phyloP scores from a whole-genome alignment of 768 basidiomycete species.

The Rossbeevera mucosa region DNA sequence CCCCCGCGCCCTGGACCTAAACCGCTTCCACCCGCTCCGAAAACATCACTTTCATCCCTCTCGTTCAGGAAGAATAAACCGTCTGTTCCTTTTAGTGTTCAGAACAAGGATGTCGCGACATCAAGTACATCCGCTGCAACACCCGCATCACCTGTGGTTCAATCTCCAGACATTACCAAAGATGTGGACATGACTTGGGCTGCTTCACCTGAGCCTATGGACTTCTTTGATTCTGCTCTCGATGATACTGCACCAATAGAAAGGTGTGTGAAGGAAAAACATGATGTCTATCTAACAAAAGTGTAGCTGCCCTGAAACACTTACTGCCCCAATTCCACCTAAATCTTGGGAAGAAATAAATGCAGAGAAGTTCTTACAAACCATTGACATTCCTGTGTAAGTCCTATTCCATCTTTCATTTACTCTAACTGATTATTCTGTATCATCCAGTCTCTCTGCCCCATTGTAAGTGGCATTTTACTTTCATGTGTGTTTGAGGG shows the following conservation, averaged over 20 bases:
- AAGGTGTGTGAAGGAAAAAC: slow-evolving; percentile 11
- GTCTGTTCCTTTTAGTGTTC: slow-evolving; percentile 1
- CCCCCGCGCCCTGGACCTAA: slow-evolving; percentile 34
- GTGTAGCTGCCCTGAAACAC: slow-evolving; percentile 1
- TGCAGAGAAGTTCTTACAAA: slow-evolving; percentile 25
- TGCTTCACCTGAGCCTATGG: slow-evolving; percentile 21
- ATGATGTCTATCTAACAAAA: neutral
- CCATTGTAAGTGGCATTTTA: slow-evolving; percentile 21
- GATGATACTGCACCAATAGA: slow-evolving; percentile 6
- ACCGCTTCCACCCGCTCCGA: slow-evolving; percentile 20
- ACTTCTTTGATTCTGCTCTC: slow-evolving; percentile 9
- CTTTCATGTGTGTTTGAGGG: neutral
- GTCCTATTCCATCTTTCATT: neutral
- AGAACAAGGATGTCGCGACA: slow-evolving; percentile 11
- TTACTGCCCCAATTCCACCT: slow-evolving; percentile 8
- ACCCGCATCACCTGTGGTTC: slow-evolving; percentile 12
- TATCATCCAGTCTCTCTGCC: slow-evolving; percentile 16
- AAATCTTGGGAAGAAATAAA: slow-evolving; percentile 20
- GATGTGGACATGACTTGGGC: neutral
- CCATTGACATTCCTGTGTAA: slow-evolving; percentile 24
- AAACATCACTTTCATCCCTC: slow-evolving; percentile 29
- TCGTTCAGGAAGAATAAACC: slow-evolving; percentile 43
- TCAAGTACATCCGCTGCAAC: neutral
- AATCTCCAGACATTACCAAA: neutral
- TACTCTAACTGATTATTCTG: neutral